phyloP scores from a whole-genome alignment of 225 moss, liverwort and hornwort genomes.

The Sphagnum tenellum region DNA sequence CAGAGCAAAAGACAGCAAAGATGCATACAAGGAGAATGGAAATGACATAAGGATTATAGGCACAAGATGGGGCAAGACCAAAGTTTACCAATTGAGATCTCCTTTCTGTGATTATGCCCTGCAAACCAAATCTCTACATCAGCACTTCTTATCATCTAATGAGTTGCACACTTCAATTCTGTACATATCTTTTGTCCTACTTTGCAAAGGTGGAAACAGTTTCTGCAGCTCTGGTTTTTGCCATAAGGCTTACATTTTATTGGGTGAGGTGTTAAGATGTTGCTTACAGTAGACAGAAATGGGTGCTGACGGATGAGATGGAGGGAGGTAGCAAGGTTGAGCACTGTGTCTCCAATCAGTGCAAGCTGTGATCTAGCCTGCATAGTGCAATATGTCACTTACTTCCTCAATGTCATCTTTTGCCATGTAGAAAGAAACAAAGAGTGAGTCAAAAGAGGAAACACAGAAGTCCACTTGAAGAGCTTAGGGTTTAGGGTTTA shows the following conservation, averaged over 20 bases:
- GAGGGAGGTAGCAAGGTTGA: constrained; percentile 39
- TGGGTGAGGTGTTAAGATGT: not conserved
- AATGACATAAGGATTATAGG: constrained; percentile 2
- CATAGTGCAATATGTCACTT: not conserved
- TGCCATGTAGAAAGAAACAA: too few relatives aligned
- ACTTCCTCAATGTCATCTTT: too few relatives aligned
- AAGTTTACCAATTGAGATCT: constrained; percentile 57
- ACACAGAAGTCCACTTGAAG: too few relatives aligned
- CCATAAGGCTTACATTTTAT: too few relatives aligned
- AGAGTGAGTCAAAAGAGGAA: too few relatives aligned
- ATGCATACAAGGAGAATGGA: not conserved
- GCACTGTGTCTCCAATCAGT: constrained; percentile 36
- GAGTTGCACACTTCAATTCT: not conserved
- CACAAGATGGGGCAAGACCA: not conserved
- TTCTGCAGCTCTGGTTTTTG: too few relatives aligned
- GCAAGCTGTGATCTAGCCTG: constrained; percentile 52
- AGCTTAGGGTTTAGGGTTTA: too few relatives aligned
- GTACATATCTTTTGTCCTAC: not conserved
- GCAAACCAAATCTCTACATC: constrained; percentile 13
- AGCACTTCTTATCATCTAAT: not conserved
- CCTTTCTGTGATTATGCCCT: constrained; percentile 72
- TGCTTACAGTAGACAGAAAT: constrained; percentile 39
- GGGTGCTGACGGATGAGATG: constrained; percentile 45
- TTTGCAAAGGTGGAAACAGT: not conserved
- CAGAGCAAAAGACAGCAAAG: constrained; percentile 3